phyloP scores from a whole-genome alignment of 768 basidiomycete genomes.

The Kwoniella mangroviensis region DNA sequence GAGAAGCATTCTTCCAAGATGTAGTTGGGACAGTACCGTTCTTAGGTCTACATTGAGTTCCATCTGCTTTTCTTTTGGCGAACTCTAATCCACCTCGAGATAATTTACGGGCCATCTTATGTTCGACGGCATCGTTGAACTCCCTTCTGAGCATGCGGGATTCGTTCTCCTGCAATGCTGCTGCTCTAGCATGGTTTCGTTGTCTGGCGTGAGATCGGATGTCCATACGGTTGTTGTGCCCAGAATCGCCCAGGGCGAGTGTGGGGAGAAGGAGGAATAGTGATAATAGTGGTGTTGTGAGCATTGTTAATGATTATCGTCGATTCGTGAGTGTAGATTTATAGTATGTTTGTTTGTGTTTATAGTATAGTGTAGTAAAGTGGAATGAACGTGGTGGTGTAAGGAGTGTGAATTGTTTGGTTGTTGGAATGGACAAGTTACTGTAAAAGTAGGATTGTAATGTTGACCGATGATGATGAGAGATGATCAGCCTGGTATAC shows the following conservation, averaged over 20 bases:
- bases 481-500: conserved; percentile 12
- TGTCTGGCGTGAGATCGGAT: conserved; percentile 23
- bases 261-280: conserved; percentile 22
- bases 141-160: conserved; percentile 13
- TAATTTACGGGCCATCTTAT: conserved; percentile 21
- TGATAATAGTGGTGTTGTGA: conserved; percentile 15
- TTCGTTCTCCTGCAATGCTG: conserved; percentile 4
- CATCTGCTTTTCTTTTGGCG: conserved; percentile 25
- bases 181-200: conserved; percentile 17
- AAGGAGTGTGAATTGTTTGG: conserved; percentile 19
- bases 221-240: conserved; percentile 21
- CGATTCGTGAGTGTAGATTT: background rate
- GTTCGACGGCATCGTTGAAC: conserved; percentile 21
- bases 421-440: background rate
- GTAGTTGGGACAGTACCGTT: conserved; percentile 8
- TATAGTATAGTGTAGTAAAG: background rate
- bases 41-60: conserved; percentile 18
- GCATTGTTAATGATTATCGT: conserved; percentile 11
- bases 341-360: background rate
- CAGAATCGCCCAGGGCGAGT: conserved; percentile 9
- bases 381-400: conserved; percentile 17
- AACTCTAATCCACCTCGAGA: conserved; percentile 1
- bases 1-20: background rate
- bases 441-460: conserved; percentile 6
- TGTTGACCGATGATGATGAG: conserved; percentile 7